Percentiles rank a stretch among this genome's conserved stretches.
phyloP scores from a whole-genome alignment of 345 rosid genomes.

The Schrenkiella parvula region DNA sequence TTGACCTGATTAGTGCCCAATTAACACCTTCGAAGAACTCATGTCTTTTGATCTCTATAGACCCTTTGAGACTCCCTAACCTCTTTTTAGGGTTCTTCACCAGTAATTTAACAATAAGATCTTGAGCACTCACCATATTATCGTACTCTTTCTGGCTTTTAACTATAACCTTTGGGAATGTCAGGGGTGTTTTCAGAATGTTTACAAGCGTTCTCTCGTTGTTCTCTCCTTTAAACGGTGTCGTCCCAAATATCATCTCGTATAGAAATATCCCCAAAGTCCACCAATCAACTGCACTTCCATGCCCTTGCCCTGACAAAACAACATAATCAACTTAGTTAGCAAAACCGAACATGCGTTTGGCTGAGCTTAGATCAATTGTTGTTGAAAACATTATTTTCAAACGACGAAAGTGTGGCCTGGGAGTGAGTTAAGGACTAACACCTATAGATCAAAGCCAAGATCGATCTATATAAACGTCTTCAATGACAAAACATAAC shows the following conservation, averaged over 20 bases:
- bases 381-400: not conserved
- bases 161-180: constrained; percentile 60
- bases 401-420: too few relatives aligned
- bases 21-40: constrained; percentile 79
- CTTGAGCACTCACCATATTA: constrained; percentile 64
- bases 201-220: constrained; percentile 78
- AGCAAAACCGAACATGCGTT: not conserved
- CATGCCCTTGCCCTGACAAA: constrained; percentile 77
- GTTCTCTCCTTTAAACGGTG: constrained; percentile 92
- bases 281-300: constrained; percentile 99
- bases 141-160: constrained; percentile 51
- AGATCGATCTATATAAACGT: too few relatives aligned
- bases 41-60: constrained; percentile 78
- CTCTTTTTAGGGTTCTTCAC: constrained; percentile 86
- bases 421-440: too few relatives aligned
- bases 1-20: constrained; percentile 85
- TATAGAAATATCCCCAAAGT: constrained; percentile 79
- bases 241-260: constrained; percentile 80
- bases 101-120: constrained; percentile 62
- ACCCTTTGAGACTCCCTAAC: constrained; percentile 69
- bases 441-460: too few relatives aligned
- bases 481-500: too few relatives aligned
- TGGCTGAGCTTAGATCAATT: not conserved
- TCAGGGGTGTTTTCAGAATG: constrained; percentile 74
- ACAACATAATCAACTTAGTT: not conserved